These are phyloP conservation scores for Epichloe gansuensis DNA, from an alignment of 2,329 filamentous ascomycete genomes.

Conservation along the genomic window DNA sequence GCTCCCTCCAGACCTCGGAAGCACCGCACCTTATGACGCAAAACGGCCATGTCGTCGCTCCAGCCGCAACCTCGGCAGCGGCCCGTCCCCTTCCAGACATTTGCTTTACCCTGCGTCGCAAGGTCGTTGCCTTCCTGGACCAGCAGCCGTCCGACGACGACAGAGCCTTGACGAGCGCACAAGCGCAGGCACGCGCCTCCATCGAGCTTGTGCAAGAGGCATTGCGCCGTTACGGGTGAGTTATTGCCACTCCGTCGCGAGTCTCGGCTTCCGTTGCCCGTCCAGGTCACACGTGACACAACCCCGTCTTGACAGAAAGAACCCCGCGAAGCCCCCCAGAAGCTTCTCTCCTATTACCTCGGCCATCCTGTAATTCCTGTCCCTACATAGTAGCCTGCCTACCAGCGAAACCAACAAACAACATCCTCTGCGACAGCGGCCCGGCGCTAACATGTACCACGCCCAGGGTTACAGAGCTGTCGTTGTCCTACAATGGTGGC, in stretches of 20 bases:
- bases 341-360: neutral
- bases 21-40: slow-evolving; percentile 3
- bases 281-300: neutral
- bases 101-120: slow-evolving; percentile 41
- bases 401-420: too few relatives aligned
- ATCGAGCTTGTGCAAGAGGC: slow-evolving; percentile 64
- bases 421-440: too few relatives aligned
- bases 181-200: slow-evolving; percentile 61
- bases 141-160: slow-evolving; percentile 40
- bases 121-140: slow-evolving; percentile 54
- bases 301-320: neutral
- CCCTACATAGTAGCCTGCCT: too few relatives aligned
- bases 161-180: slow-evolving; percentile 48
- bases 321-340: neutral
- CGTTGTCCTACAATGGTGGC: slow-evolving; percentile 91
- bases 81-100: slow-evolving; percentile 18
- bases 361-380: neutral
- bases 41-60: slow-evolving; percentile 3
- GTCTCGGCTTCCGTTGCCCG: neutral
- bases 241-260: slow-evolving; percentile 4
- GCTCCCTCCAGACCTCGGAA: neutral
- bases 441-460: neutral
- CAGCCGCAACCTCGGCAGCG: slow-evolving; percentile 1
- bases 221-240: slow-evolving; percentile 61
- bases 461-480: slow-evolving; percentile 59